Evolutionary conservation across 306 rosid species (phyloP).

Genomic region (Sechiopsis laciniata): DNA sequence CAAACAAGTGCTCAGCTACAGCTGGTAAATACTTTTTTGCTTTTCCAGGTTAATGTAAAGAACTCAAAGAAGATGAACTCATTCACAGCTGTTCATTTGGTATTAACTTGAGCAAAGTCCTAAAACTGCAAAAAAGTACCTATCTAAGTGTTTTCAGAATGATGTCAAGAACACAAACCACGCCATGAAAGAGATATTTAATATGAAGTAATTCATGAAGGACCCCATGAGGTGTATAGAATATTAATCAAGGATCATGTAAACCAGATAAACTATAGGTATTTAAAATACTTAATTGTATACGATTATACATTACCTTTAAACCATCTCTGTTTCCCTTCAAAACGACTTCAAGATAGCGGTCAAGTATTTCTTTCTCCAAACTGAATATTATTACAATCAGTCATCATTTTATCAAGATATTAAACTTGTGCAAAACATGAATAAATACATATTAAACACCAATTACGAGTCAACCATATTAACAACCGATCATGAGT

Average conservation of each 20-base stretch:
- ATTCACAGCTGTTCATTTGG: neutral
- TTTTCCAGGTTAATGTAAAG: slow-evolving; percentile 5
- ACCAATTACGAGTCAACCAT: neutral
- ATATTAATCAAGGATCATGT: neutral
- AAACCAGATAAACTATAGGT: slow-evolving; percentile 21
- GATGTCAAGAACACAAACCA: neutral
- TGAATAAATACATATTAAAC: slow-evolving; percentile 9
- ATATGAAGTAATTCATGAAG: neutral
- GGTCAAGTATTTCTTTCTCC: slow-evolving; percentile 94
- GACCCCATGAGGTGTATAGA: neutral
- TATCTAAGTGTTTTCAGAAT: neutral
- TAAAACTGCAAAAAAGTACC: neutral
- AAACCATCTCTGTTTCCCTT: slow-evolving; percentile 93
- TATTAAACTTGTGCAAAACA: neutral
- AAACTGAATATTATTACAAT: slow-evolving; percentile 46
- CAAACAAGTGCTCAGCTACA: neutral
- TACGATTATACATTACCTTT: slow-evolving; percentile 48
- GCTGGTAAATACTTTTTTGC: neutral
- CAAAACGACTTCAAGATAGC: slow-evolving; percentile 84
- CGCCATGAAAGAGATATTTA: slow-evolving; percentile 2
- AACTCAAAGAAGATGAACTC: neutral
- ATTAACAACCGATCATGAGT: neutral
- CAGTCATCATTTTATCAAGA: neutral
- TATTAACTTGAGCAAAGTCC: neutral
- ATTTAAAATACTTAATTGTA: neutral